phyloP scores from a whole-genome alignment of 140 eudicot species.

The Erigeron philadelphicus region DNA sequence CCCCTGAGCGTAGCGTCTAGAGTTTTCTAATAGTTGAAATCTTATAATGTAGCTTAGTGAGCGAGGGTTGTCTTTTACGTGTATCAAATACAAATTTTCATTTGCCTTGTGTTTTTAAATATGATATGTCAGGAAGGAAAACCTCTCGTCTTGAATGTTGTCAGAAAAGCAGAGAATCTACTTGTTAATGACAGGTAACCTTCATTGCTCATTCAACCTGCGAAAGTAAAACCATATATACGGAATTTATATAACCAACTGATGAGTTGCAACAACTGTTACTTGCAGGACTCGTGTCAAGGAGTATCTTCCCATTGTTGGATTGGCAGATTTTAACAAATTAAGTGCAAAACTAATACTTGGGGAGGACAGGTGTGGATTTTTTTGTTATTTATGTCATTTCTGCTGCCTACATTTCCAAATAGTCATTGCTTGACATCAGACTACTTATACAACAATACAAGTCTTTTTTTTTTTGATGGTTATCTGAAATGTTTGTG shows the following conservation, averaged over 20 bases:
- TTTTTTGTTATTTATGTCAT: not conserved
- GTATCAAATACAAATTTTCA: not conserved
- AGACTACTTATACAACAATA: not conserved
- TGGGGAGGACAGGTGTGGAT: slow-evolving; percentile 74
- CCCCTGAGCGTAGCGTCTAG: too few species aligned
- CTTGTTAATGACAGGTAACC: slow-evolving; percentile 71
- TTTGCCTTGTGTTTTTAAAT: slow-evolving; percentile 3
- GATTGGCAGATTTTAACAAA: slow-evolving; percentile 90
- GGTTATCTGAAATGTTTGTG: not conserved
- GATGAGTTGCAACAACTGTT: not conserved
- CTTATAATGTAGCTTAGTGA: not conserved
- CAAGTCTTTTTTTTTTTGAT: too few species aligned
- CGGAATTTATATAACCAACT: not conserved
- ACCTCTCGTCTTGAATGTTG: slow-evolving; percentile 92
- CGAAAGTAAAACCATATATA: not conserved
- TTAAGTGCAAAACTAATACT: slow-evolving; percentile 89
- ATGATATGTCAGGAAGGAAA: slow-evolving; percentile 71
- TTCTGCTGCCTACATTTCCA: not conserved
- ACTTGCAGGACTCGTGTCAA: slow-evolving; percentile 70
- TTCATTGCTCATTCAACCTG: not conserved
- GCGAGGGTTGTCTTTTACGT: slow-evolving; percentile 2
- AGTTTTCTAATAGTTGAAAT: not conserved
- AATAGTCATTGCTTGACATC: not conserved
- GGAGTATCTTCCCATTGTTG: slow-evolving; percentile 96
- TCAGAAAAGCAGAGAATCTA: slow-evolving; percentile 71